Base-by-base conservation (phyloP, 805 yeast species). In the Saccharomycopsis synnaedendra region DNA sequence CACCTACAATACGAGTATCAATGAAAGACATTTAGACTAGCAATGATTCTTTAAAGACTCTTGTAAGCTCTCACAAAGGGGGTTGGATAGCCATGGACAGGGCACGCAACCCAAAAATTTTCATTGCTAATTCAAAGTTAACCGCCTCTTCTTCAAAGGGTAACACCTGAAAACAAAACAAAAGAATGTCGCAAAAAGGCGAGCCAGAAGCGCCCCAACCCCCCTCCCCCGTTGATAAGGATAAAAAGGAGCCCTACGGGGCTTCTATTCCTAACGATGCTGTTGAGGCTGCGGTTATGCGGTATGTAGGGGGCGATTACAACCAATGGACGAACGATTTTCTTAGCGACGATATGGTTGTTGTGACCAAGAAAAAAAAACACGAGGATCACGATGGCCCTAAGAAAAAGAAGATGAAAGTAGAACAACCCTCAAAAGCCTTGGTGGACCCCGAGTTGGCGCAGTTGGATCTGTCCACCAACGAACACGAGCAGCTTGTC, bases 271-370 rank as follows among this genome's bases (percentile, higher is more conserved):
- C 57, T 32, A 64, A 64, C 42, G 68, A 64, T 37, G 65, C 71
- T 49, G 93, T 82, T 3, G 93, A 82, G 57, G 93, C 84, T 11
- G 93, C 88, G 0, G 88, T 84, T 11, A 70, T 83, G 76, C 72
- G 75, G 47, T 75, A 76, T 55, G 90, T 82, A 9, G 86, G 83
- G 19, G 83, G 81, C 5, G 54, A 48, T 37, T 51, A 43, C 32
- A 43, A 45, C n/a, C 52, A 75, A 53, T 75, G 82, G 82, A 63
- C 68, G 4, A 63, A 71, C 1, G 74, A 74, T 9, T 70, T 72
- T 51, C 59, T 74, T 43, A 71, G 69, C 9, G 77, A 71, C 39
- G 72, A 69, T 19, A 31, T 54, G 2, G 40, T 48, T 31, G 50
- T 49, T 8, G 43, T 48, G n/a, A 30, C 49, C 3, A 7, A n/a